Evolutionary conservation across 371 early-diverging fungal genomes (phyloP), one percentile per base, ranked within the genome.

Genomic region (Dichotomocladium elegans): DNA sequence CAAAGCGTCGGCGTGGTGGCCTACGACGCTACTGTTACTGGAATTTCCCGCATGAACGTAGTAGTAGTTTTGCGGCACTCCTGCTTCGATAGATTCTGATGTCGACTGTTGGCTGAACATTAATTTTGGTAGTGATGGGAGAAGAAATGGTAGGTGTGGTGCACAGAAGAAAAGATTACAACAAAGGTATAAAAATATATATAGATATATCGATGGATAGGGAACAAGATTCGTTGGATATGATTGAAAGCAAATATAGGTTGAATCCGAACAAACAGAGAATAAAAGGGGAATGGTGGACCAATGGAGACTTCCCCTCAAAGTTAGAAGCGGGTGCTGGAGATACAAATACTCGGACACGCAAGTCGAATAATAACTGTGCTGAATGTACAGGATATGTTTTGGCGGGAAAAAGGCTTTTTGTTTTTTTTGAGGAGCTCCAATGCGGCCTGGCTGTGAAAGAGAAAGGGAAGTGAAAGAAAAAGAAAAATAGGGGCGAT

Each of bases 401-500:
- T n/a, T n/a, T n/a, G n/a, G n/a, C n/a, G n/a, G n/a, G n/a, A n/a
- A n/a, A n/a, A n/a, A n/a, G n/a, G n/a, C n/a, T n/a, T n/a, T n/a
- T n/a, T n/a, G n/a, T n/a, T n/a, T n/a, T n/a, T n/a, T n/a, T n/a
- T n/a, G n/a, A n/a, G n/a, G n/a, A n/a, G n/a, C n/a, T n/a, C n/a
- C n/a, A n/a, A n/a, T n/a, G n/a, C n/a, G n/a, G n/a, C n/a, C n/a
- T n/a, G n/a, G n/a, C n/a, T n/a, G n/a, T n/a, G n/a, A n/a, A n/a
- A n/a, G n/a, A n/a, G n/a, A n/a, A n/a, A n/a, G n/a, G n/a, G n/a
- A n/a, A n/a, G n/a, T n/a, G n/a, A n/a, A n/a, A n/a, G n/a, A n/a
- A n/a, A n/a, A n/a, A n/a, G 33, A 55, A 57, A 56, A 42, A 54
- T 55, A 43, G 29, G 55, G 47, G 34, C 34, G 52, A 41, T 46